Evolutionary conservation across 2,329 filamentous ascomycete species (phyloP), one percentile per base, ranked within the genome.

Genomic region (Clarireedia sp.): DNA sequence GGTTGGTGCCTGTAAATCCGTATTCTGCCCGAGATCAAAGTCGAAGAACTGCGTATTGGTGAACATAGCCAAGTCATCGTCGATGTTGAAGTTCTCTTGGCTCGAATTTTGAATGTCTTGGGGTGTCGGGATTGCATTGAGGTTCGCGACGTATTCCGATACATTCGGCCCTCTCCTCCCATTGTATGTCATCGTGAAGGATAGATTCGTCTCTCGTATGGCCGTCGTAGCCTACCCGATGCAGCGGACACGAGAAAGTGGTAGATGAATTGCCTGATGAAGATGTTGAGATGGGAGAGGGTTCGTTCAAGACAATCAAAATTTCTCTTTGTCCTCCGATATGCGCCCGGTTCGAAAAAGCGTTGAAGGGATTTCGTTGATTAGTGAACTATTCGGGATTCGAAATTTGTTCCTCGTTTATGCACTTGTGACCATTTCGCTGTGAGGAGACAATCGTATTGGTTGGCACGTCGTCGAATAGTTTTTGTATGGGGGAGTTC

Each of bases 11-110:
- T 80, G 78, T 65, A 78, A 77, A 66, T 82, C 78, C 58, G 77
- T 77, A 66, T 79, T 77, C 62, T 79, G 77, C n/a, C 80, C 79
- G 40, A 80, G 75, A 68, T 91, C 88, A 68, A 86, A 89, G 66
- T 91, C 87, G 69, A 87, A 87, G 71, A 92, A 92, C 63, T 89
- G 82, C 46, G 86, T 84, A 72, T 92, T 91, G 56, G 87, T 89
- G 73, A 91, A 94, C 66, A 90, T 79, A 51, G 85, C 84, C 50
- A 92, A 75, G 61, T 90, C 85, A 58, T 86, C 82, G 64, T 89
- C 85, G 60, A 87, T 75, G 64, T 79, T 79, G 70, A 85, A 79
- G 51, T 76, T 72, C 57, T 77, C 73, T 56, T 78, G 74, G 26
- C 79, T 69, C 23, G 76, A 65, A 51, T 76, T 79, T 37, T 64